These are phyloP conservation scores for Tympanopsis confertula DNA, from an alignment of 2,329 filamentous ascomycete species.

Conservation along the genomic window DNA sequence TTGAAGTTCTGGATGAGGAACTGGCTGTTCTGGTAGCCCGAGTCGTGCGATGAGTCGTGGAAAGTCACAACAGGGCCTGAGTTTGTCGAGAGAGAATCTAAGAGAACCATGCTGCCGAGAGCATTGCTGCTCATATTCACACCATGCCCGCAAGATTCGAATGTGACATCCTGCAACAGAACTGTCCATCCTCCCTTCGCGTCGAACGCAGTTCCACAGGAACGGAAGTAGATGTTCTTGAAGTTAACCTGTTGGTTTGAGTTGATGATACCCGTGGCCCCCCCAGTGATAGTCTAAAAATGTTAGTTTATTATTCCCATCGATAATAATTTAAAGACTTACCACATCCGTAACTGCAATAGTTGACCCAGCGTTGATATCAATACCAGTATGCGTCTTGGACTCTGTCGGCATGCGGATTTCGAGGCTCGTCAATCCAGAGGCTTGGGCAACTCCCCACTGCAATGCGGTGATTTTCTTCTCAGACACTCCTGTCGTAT, in stretches of 20 bases:
- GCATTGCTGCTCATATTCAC: background rate
- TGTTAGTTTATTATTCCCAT: too few relatives aligned
- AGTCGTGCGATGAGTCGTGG: background rate
- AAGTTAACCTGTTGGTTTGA: background rate
- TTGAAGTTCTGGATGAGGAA: background rate
- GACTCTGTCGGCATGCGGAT: constrained; percentile 21
- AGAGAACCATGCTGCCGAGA: background rate
- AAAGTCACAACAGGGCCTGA: background rate
- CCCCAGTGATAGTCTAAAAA: background rate
- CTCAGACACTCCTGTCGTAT: constrained; percentile 16
- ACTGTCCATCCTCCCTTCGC: too few relatives aligned
- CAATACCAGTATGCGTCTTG: constrained; percentile 19
- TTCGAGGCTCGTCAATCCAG: constrained; percentile 21
- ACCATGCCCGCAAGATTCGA: background rate
- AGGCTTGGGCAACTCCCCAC: constrained; percentile 24
- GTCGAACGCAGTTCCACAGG: too few relatives aligned
- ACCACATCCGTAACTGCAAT: constrained; percentile 5
- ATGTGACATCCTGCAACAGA: background rate
- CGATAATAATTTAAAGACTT: background rate
- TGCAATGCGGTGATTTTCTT: constrained; percentile 17
- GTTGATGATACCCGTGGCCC: background rate
- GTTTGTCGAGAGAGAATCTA: background rate
- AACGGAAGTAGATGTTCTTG: background rate
- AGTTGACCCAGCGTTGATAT: constrained; percentile 14
- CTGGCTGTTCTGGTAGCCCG: background rate